Conservation (phyloP, 2,329 filamentous ascomycete genomes). For the Scedosporium dehoogii region DNA sequence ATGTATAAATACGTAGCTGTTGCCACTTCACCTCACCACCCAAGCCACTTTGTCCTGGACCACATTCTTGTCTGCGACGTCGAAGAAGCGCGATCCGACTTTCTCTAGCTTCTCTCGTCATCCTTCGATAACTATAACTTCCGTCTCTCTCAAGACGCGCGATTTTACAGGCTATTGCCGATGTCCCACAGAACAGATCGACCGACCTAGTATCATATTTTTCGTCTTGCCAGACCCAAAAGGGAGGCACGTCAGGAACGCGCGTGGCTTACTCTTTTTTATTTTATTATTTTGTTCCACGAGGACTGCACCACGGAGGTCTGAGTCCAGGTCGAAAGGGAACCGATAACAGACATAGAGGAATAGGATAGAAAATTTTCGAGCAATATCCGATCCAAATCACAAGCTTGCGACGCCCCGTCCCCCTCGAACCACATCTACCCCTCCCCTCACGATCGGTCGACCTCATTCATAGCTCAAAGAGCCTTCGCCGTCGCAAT, state of each 20-base stretch:
- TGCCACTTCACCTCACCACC: background rate
- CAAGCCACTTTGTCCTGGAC: background rate
- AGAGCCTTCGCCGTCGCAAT: background rate
- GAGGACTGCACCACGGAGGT: too few relatives aligned
- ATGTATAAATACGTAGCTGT: slow-evolving; percentile 5
- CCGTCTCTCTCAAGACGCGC: background rate
- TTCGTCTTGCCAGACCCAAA: too few relatives aligned
- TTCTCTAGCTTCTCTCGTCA: background rate
- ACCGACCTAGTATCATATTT: too few relatives aligned
- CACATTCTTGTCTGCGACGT: background rate
- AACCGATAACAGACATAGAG: too few relatives aligned
- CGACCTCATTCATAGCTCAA: background rate
- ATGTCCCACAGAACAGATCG: background rate
- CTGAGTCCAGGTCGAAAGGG: too few relatives aligned
- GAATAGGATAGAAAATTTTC: background rate
- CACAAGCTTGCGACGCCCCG: background rate
- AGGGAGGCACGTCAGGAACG: too few relatives aligned
- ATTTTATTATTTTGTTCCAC: background rate
- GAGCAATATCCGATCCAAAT: background rate
- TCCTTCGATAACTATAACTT: background rate
- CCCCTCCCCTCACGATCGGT: background rate
- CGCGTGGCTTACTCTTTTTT: too few relatives aligned
- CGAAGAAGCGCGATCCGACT: background rate
- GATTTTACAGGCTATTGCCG: background rate
- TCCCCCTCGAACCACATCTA: background rate